Base-by-base conservation (phyloP, 2,329 filamentous ascomycete genomes). In the Sphaerulina populicola region DNA sequence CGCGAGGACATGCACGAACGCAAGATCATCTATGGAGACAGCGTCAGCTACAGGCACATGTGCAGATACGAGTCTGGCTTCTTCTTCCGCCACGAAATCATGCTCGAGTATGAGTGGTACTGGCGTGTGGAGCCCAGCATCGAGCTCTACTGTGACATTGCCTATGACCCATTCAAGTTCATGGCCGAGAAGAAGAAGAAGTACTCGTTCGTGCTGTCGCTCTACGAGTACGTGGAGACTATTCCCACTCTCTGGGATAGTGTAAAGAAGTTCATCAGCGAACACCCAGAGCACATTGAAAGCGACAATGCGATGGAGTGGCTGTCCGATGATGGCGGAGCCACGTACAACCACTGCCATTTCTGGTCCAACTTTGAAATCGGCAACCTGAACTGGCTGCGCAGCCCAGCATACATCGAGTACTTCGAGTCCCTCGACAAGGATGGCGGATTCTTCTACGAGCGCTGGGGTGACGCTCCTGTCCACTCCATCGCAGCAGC, bases 361-460 rank as follows among this genome's bases (percentile, higher is more conserved):
- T 96, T 98, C 69, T 98, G 93, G 93, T 97, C 91, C 66, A 98
- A 98, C 76, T 98, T 98, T 62, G 93, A 98, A 70, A 85, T 98
- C 61, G 93, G 91, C 58, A 94, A 85, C 71, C 78, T 98, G 36
- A 80, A 94, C 64, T 98, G 93, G 89, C 80, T 98, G 49, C 85
- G 93, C 58, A 93, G 88, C 59, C 76, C 90, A 68, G 79, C 86
- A 18, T 98, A 98, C 72, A 73, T 84, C 40, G 91, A 97, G 71
- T 98, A 82, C 74, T 98, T 98, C 65, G 81, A 90, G 45, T 79
- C 82, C 5, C 81, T 98, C 29, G 93, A 98, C 70, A 75, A 80
- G 60, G 89, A 94, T 47, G 93, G 93, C 57, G 93, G 93, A 57
- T 98, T 98, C 79, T 97, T 96, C 77, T 97, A 97, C 70, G 93